Evolutionary conservation across 345 rosid species (phyloP).

Genomic region (Melastoma malabathricum): DNA sequence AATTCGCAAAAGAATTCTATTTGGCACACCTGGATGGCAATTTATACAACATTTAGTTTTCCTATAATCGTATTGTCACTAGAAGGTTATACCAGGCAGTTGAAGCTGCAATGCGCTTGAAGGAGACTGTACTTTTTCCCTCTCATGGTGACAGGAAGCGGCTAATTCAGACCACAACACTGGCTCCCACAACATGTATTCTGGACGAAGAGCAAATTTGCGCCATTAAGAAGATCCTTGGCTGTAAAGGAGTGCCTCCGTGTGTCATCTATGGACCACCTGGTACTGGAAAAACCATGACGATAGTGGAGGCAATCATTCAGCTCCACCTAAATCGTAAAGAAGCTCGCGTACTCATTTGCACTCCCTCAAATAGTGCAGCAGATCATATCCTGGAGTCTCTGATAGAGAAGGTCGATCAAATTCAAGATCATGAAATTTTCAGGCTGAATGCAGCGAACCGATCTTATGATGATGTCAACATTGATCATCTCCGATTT

Average conservation of each 20-base stretch:
- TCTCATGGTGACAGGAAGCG: constrained; percentile 25
- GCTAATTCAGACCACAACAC: constrained; percentile 30
- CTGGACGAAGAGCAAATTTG: constrained; percentile 73
- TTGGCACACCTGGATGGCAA: constrained; percentile 23
- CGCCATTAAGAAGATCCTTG: constrained; percentile 64
- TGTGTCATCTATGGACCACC: constrained; percentile 88
- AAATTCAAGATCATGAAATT: constrained; percentile 39
- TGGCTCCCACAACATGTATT: constrained; percentile 40
- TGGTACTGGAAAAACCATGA: constrained; percentile 93
- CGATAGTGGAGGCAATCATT: constrained; percentile 66
- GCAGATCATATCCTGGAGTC: constrained; percentile 80
- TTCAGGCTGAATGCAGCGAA: constrained; percentile 81
- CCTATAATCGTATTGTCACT: constrained; percentile 52
- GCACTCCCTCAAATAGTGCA: constrained; percentile 88
- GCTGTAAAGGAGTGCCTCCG: constrained; percentile 80
- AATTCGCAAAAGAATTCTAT: constrained; percentile 52
- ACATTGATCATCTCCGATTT: constrained; percentile 44
- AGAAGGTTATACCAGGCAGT: constrained; percentile 69
- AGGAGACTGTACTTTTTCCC: constrained; percentile 49
- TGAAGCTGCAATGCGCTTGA: constrained; percentile 45
- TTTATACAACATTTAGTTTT: constrained; percentile 58
- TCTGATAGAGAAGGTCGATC: constrained; percentile 29
- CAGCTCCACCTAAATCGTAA: constrained; percentile 42
- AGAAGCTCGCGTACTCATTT: constrained; percentile 50
- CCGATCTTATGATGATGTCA: constrained; percentile 55